A percentile compares a stretch with the other conserved stretches of the same genome.
phyloP scores from a whole-genome alignment of 73 alveolate genomes.

The Blepharisma japonicum region DNA sequence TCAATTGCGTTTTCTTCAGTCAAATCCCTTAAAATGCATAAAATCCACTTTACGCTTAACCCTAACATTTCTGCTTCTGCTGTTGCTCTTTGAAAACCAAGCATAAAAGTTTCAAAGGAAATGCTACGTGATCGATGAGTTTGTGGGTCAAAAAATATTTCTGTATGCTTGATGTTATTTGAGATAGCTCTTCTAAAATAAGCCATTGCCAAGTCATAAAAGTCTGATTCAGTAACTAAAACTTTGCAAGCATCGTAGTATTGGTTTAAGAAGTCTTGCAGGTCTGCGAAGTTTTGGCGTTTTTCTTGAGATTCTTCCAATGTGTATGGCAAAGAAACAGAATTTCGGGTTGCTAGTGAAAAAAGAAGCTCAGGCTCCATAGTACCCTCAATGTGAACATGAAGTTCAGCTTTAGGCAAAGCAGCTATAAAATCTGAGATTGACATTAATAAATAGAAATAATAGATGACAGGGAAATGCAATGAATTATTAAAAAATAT shows the following conservation, averaged over 20 bases:
- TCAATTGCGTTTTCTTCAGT: background rate
- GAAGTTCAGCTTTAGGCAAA: constrained; percentile 33
- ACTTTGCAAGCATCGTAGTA: constrained; percentile 29
- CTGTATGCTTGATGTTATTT: constrained; percentile 6
- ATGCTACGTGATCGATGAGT: background rate
- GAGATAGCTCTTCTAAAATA: background rate
- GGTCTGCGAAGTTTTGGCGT: background rate
- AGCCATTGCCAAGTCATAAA: constrained; percentile 19
- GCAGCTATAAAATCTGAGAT: background rate
- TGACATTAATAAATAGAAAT: background rate
- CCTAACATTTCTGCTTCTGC: background rate
- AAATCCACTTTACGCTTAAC: background rate
- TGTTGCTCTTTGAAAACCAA: constrained; percentile 4
- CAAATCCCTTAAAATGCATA: background rate
- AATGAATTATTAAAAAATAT: no score
- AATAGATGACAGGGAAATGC: no score
- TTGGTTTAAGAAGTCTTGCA: constrained; percentile 19
- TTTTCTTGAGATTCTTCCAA: background rate
- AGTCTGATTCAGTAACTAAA: constrained; percentile 21
- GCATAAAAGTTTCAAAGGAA: constrained; percentile 19
- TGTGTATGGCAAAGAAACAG: background rate
- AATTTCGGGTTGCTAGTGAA: background rate
- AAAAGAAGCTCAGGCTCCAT: constrained; percentile 14
- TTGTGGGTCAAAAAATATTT: constrained; percentile 31
- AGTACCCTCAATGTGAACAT: constrained; percentile 33